Evolutionary conservation across 768 basidiomycete species (phyloP).

Genomic region (Leccinum fibrillosum): DNA sequence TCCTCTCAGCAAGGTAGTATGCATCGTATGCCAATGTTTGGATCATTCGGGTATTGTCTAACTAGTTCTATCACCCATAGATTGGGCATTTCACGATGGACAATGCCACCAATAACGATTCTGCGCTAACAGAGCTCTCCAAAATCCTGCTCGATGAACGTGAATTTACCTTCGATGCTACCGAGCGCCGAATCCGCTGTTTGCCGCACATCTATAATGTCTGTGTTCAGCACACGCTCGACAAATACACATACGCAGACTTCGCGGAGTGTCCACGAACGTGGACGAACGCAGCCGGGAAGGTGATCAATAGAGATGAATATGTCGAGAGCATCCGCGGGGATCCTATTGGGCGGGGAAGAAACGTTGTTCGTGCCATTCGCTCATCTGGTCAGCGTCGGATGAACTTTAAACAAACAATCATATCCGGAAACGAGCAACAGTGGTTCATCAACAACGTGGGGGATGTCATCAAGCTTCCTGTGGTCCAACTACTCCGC

Average conservation of each 20-base stretch:
- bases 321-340: not conserved
- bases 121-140: conserved; percentile 1
- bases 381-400: not conserved
- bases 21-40: no score
- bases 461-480: not conserved
- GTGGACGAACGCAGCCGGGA: not conserved
- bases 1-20: conserved; percentile 5
- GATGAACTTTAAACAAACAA: not conserved
- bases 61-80: not conserved
- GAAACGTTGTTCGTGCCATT: not conserved
- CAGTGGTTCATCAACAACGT: not conserved
- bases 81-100: conserved; percentile 14
- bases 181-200: conserved; percentile 8
- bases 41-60: no score
- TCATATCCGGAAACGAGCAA: conserved; percentile 1
- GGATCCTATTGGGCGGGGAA: not conserved
- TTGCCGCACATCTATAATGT: conserved; percentile 25
- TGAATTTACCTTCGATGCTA: not conserved
- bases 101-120: conserved; percentile 18
- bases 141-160: not conserved
- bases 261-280: not conserved
- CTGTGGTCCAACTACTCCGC: not conserved
- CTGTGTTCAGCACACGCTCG: conserved; percentile 3
- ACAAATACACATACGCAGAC: not conserved
- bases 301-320: not conserved